Base-by-base conservation (phyloP, 805 yeast species). In the Kuraishia piskuri region DNA sequence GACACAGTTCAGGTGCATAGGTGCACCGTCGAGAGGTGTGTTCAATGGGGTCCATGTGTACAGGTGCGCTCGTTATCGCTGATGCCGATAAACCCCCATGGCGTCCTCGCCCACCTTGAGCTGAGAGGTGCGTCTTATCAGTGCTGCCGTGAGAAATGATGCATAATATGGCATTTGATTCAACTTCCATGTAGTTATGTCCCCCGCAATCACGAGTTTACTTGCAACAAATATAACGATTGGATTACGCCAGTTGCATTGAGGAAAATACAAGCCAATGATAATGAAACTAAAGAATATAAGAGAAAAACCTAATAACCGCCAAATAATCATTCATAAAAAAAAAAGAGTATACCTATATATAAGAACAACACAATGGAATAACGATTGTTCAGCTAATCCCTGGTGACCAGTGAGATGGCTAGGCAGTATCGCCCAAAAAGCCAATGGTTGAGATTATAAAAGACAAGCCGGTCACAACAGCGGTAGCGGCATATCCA, bases 401-500 rank as follows among this genome's bases (percentile, higher is more conserved):
- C 19, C 5, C 23, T 46, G 23, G 45, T 24, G n/a, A 21, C 36
- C 5, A 45, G 22, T n/a, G n/a, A n/a, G n/a, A n/a, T 8, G 12
- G 44, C 58, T 58, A 63, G 44, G 57, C 53, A 46, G 57, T 57
- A 61, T 83, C 89, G 12, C 89, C 89, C 53, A 78, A 61, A 52
- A 80, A 72, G 14, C 89, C 89, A 56, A 83, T 63, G 10, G 74
- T 60, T 22, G 84, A 74, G 51, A 83, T 64, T 4, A 74, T 62
- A 52, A 81, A 76, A 0, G 82, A 77, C 12, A 68, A 56, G 8
- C 77, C 76, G 19, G 78, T 63, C 36, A 82, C 59, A 17, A 65
- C 67, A 8, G 76, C 67, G 2, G 79, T 76, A 23, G 70, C 59
- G 25, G 64, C 53, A 62, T 77, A 77, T 10, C 73, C 72, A 1